Evolutionary conservation across 495 filamentous ascomycete species (phyloP).

Genomic region (Hypoxylon fragiforme): DNA sequence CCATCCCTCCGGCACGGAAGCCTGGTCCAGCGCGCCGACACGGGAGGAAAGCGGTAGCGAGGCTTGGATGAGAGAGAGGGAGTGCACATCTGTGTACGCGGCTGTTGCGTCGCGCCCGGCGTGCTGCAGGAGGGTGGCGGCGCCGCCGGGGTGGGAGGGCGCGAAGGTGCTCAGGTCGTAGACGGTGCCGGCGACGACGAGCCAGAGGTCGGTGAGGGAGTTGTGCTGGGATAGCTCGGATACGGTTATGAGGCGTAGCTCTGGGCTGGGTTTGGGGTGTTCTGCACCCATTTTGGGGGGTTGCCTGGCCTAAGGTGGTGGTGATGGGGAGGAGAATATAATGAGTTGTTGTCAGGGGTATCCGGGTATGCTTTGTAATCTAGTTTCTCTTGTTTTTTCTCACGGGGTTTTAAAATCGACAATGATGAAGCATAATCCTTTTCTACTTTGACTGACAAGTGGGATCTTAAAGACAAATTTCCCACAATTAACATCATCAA

Average conservation of each 20-base stretch:
- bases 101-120: conserved; percentile 73
- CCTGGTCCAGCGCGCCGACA: conserved; percentile 60
- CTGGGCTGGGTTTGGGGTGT: background rate
- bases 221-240: conserved; percentile 60
- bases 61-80: conserved; percentile 61
- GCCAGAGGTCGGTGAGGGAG: conserved; percentile 70
- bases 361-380: no score
- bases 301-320: background rate
- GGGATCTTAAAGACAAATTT: no score
- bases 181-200: conserved; percentile 71
- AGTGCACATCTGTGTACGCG: conserved; percentile 69
- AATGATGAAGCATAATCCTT: no score
- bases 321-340: no score
- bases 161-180: conserved; percentile 75
- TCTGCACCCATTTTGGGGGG: conserved; percentile 4
- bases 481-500: no score
- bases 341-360: no score
- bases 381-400: no score
- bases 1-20: conserved; percentile 30
- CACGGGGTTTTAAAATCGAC: no score
- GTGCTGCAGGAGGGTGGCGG: conserved; percentile 63
- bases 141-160: conserved; percentile 66
- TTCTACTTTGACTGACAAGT: no score
- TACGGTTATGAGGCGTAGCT: conserved; percentile 18
- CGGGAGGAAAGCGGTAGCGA: conserved; percentile 56